Conservation (phyloP, 148 eudicot genomes). For the Cornus florida region DNA sequence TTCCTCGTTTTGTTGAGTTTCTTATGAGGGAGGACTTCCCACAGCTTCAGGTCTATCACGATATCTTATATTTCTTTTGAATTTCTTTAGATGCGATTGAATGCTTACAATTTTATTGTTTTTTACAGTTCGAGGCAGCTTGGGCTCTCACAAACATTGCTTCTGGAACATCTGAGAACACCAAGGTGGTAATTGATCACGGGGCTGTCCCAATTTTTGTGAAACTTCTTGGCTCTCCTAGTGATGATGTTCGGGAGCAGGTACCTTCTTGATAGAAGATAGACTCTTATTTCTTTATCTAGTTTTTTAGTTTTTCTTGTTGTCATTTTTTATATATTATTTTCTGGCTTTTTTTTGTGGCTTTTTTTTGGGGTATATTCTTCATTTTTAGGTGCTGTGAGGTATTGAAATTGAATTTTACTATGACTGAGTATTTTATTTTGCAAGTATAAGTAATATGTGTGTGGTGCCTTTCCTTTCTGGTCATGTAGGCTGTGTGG, state of each 20-base stretch:
- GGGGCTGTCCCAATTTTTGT: slow-evolving; percentile 47
- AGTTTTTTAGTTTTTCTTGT: not conserved
- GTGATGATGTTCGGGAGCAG: slow-evolving; percentile 53
- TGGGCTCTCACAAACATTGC: slow-evolving; percentile 46
- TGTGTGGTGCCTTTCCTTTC: not conserved
- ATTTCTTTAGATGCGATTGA: not conserved
- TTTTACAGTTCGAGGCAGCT: slow-evolving; percentile 35
- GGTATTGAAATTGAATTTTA: not conserved
- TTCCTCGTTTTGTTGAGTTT: slow-evolving; percentile 45
- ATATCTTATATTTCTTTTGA: not conserved
- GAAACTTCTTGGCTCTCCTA: slow-evolving; percentile 38
- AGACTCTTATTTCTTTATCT: not conserved
- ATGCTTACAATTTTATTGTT: not conserved
- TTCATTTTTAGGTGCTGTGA: not conserved
- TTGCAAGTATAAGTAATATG: not conserved
- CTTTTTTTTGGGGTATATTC: not conserved
- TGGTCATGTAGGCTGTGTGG: slow-evolving; percentile 47
- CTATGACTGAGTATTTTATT: not conserved
- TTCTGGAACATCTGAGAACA: slow-evolving; percentile 50
- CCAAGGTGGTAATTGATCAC: slow-evolving; percentile 43
- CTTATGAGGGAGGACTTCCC: slow-evolving; percentile 41
- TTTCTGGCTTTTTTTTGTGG: not conserved
- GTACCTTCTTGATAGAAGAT: slow-evolving; percentile 12
- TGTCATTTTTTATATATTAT: no score
- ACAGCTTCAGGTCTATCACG: slow-evolving; percentile 37